Percentiles rank a stretch among this genome's conserved stretches.
Conservation (phyloP, 1,139 yeast genomes). For the Blastobotrys malaysiensis region DNA sequence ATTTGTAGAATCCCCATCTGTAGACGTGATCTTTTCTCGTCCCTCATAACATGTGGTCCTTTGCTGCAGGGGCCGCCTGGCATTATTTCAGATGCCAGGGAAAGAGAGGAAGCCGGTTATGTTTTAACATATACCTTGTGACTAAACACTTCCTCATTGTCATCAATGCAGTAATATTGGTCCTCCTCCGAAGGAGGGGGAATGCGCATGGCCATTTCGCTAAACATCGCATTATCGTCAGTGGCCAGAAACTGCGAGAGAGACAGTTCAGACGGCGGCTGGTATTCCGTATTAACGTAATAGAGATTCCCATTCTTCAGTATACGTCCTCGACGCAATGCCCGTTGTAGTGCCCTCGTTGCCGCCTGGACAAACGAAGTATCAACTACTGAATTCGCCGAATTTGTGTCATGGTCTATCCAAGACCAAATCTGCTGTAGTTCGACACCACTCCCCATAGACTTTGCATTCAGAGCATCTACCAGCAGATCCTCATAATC, state of each 20-base stretch:
- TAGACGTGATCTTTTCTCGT: too few relatives aligned
- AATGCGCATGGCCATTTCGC: constrained; percentile 32
- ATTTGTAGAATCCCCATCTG: too few relatives aligned
- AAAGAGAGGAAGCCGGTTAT: not conserved
- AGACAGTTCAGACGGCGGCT: constrained; percentile 35
- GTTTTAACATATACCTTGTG: constrained; percentile 20
- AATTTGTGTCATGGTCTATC: constrained; percentile 30
- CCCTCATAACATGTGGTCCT: too few relatives aligned
- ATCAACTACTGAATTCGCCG: constrained; percentile 28
- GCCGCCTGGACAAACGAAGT: constrained; percentile 35
- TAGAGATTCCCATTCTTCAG: constrained; percentile 30
- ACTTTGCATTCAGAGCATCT: constrained; percentile 32
- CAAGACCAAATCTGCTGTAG: constrained; percentile 34
- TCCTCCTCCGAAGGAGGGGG: constrained; percentile 34
- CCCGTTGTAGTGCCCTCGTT: constrained; percentile 35
- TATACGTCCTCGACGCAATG: constrained; percentile 34
- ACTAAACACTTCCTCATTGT: constrained; percentile 33
- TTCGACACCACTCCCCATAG: constrained; percentile 33
- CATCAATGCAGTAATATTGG: constrained; percentile 30
- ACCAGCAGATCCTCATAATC: constrained; percentile 35
- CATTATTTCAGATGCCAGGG: not conserved
- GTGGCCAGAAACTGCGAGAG: constrained; percentile 34
- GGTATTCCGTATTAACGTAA: constrained; percentile 31
- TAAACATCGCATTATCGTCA: constrained; percentile 35
- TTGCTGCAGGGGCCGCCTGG: not conserved